Evolutionary conservation across 1,284 basidiomycete species (phyloP).

Genomic region (Ustilago lituana): DNA sequence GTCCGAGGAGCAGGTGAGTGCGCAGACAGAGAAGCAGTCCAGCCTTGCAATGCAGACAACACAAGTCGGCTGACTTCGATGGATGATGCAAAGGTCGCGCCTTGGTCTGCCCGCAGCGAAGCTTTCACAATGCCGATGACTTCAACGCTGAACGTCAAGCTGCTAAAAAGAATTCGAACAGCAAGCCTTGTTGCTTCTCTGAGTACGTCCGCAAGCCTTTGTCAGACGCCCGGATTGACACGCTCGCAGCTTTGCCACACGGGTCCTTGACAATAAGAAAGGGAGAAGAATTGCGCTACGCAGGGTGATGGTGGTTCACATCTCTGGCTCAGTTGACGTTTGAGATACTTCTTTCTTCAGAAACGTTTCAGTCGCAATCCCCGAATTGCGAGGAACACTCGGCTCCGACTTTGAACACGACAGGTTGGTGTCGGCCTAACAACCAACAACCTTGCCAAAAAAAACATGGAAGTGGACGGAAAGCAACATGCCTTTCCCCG

Average conservation of each 20-base stretch:
- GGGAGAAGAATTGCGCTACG: constrained; percentile 1
- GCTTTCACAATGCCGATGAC: constrained; percentile 5
- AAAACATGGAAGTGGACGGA: too few species aligned
- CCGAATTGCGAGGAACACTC: neutral
- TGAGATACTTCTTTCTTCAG: too few species aligned
- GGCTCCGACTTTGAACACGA: constrained; percentile 9
- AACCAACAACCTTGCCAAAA: too few species aligned
- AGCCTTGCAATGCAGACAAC: constrained; percentile 20
- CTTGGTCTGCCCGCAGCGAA: neutral
- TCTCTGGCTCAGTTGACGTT: too few species aligned
- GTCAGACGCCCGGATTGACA: too few species aligned
- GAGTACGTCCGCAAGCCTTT: too few species aligned
- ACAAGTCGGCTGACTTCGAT: constrained; percentile 5
- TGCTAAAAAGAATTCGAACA: neutral
- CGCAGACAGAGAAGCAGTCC: constrained; percentile 10
- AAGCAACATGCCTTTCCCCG: constrained; percentile 23
- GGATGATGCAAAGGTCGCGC: constrained; percentile 12
- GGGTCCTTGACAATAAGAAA: neutral
- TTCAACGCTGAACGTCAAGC: neutral
- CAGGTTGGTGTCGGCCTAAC: neutral
- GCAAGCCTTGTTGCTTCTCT: too few species aligned
- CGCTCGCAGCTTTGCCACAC: too few species aligned
- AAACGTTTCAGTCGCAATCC: constrained; percentile 6
- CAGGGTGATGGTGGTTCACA: constrained; percentile 1
- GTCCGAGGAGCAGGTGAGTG: neutral